Evolutionary conservation across 495 filamentous ascomycete species (phyloP).

Genomic region (Lepraria neglecta): DNA sequence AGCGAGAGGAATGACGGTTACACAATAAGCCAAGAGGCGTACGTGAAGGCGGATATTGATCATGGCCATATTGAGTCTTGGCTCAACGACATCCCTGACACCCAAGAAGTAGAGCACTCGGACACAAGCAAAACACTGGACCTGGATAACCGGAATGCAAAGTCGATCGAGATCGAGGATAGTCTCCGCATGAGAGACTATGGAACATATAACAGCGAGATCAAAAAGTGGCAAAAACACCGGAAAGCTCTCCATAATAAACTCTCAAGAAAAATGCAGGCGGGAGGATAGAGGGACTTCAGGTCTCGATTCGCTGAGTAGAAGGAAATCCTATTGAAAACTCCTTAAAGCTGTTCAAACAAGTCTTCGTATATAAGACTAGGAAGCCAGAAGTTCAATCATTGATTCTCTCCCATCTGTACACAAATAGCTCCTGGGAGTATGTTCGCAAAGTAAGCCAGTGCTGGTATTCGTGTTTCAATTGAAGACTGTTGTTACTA

Average conservation of each 20-base stretch:
- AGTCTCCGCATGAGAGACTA: slow-evolving; percentile 18
- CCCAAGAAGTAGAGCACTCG: not conserved
- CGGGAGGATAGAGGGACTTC: no score
- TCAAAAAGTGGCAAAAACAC: slow-evolving; percentile 18
- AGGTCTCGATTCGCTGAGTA: no score
- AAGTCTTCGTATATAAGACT: no score
- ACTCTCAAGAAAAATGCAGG: not conserved
- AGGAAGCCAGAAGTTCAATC: no score
- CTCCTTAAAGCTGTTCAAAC: no score
- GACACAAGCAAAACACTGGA: slow-evolving; percentile 5
- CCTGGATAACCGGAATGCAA: slow-evolving; percentile 18
- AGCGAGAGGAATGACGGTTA: not conserved
- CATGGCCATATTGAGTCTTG: slow-evolving; percentile 17
- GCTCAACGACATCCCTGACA: slow-evolving; percentile 6
- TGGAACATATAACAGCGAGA: slow-evolving; percentile 12
- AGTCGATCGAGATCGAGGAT: slow-evolving; percentile 19
- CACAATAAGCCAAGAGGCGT: not conserved
- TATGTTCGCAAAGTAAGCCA: no score
- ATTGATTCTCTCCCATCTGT: no score
- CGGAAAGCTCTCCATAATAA: slow-evolving; percentile 4
- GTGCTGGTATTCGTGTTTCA: no score
- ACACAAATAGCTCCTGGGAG: no score
- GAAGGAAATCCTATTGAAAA: no score
- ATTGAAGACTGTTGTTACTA: no score
- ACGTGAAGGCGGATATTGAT: not conserved